phyloP scores from a whole-genome alignment of 2,329 filamentous ascomycete species.

The Coniochaeta pulveracea region DNA sequence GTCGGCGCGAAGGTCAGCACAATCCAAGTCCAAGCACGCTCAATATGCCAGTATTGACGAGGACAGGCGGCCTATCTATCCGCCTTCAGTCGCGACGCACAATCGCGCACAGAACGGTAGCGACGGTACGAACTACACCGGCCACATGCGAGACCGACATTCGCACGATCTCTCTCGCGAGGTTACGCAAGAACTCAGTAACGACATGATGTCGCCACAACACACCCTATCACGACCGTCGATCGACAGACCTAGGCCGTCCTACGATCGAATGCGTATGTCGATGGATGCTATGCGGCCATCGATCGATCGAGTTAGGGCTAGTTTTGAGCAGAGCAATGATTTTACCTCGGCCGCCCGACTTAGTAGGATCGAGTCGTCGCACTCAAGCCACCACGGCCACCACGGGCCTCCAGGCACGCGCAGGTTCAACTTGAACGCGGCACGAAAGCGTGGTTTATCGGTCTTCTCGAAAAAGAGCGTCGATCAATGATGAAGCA shows the following conservation, averaged over 20 bases:
- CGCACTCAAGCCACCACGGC: conserved; percentile 32
- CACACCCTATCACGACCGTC: conserved; percentile 35
- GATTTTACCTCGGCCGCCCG: conserved; percentile 89
- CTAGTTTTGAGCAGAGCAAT: conserved; percentile 76
- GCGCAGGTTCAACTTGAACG: conserved; percentile 15
- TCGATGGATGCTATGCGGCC: conserved; percentile 79
- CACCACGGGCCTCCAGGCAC: conserved; percentile 7
- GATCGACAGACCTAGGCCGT: conserved; percentile 61
- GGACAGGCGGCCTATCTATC: conserved; percentile 86
- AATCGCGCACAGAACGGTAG: conserved; percentile 86
- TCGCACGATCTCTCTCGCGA: conserved; percentile 53
- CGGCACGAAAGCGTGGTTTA: conserved; percentile 15
- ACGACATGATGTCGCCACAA: conserved; percentile 14
- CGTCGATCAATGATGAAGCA: conserved; percentile 8
- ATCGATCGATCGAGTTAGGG: conserved; percentile 73
- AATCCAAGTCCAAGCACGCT: conserved; percentile 44
- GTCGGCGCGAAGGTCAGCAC: conserved; percentile 39
- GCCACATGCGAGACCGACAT: conserved; percentile 43
- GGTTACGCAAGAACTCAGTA: conserved; percentile 19
- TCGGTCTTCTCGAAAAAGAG: conserved; percentile 18
- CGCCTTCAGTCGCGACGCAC: conserved; percentile 78
- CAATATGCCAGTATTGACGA: conserved; percentile 63
- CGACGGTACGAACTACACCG: conserved; percentile 83
- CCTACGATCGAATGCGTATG: conserved; percentile 76
- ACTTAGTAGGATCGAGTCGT: conserved; percentile 72